Percentiles rank a stretch among this genome's conserved stretches.
phyloP scores from a whole-genome alignment of 345 rosid genomes.

The Trapa incisa region DNA sequence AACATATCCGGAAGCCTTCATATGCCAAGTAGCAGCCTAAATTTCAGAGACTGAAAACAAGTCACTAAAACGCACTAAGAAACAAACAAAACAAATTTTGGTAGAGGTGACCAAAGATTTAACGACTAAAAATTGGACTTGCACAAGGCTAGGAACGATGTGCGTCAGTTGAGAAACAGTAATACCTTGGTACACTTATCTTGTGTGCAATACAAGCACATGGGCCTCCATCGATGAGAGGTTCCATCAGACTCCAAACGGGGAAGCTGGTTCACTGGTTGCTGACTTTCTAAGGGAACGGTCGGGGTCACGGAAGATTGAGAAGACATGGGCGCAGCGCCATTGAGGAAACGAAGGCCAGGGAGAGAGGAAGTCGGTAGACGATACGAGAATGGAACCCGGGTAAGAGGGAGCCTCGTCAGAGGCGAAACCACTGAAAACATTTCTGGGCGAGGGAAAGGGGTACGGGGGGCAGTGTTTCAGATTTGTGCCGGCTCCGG shows the following conservation, averaged over 20 bases:
- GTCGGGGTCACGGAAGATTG: slow-evolving; percentile 18
- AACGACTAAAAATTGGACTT: not conserved
- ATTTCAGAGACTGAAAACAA: too few relatives aligned
- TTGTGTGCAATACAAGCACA: slow-evolving; percentile 79
- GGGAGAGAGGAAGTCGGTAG: slow-evolving; percentile 9
- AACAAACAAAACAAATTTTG: too few relatives aligned
- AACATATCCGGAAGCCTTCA: not conserved
- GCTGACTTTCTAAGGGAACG: not conserved
- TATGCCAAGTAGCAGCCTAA: too few relatives aligned
- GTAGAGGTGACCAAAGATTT: not conserved
- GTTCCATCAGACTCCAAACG: not conserved
- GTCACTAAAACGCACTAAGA: not conserved
- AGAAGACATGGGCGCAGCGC: slow-evolving; percentile 17
- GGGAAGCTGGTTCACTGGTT: not conserved
- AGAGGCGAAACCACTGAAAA: not conserved
- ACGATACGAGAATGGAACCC: not conserved
- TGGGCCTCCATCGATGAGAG: slow-evolving; percentile 45
- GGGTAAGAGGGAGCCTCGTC: not conserved
- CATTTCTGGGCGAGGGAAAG: not conserved
- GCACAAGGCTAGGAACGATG: not conserved
- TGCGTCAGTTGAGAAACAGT: not conserved
- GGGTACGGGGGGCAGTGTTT: not conserved
- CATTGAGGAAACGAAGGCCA: slow-evolving; percentile 11
- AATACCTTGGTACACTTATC: slow-evolving; percentile 67
- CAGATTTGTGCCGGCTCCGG: not conserved